A percentile compares a stretch with the other conserved stretches of the same genome.
These are phyloP conservation scores for Plasmodium vinckei DNA, from an alignment of 169 alveolate species.

Conservation along the genomic window DNA sequence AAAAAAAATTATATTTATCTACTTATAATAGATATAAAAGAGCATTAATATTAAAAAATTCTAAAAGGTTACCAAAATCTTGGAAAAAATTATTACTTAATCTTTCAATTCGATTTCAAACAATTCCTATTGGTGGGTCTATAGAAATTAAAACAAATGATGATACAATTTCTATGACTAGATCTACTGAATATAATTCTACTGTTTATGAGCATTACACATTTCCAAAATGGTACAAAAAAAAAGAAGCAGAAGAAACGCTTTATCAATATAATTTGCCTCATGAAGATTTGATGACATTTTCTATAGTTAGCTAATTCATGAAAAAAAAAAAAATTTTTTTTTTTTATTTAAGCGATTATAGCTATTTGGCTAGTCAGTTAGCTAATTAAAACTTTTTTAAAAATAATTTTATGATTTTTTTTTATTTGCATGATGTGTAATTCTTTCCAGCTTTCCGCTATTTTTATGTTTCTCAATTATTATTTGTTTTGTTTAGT, in stretches of 20 bases:
- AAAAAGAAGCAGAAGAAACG: slow-evolving; percentile 33
- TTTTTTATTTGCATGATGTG: too few species aligned
- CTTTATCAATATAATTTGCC: slow-evolving; percentile 23
- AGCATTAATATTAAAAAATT: slow-evolving; percentile 35
- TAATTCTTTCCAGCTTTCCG: too few species aligned
- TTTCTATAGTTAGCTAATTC: slow-evolving; percentile 34
- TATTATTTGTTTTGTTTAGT: too few species aligned
- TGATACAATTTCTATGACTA: slow-evolving; percentile 53
- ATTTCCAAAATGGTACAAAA: slow-evolving; percentile 58
- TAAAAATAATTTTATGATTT: too few species aligned
- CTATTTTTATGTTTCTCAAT: too few species aligned
- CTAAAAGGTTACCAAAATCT: slow-evolving; percentile 50
- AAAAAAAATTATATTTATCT: slow-evolving; percentile 45
- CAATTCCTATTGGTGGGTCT: slow-evolving; percentile 65
- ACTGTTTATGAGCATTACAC: slow-evolving; percentile 62
- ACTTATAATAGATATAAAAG: slow-evolving; percentile 52
- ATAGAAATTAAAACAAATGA: slow-evolving; percentile 41
- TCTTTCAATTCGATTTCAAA: slow-evolving; percentile 63
- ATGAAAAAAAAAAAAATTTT: too few species aligned
- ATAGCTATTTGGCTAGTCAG: too few species aligned
- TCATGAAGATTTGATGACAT: slow-evolving; percentile 54
- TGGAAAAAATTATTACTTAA: slow-evolving; percentile 52
- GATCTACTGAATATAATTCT: slow-evolving; percentile 57
- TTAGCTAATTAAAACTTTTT: too few species aligned
- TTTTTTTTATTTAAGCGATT: too few species aligned